Base-by-base conservation (phyloP, 768 basidiomycete genomes). In the Mycena indigotica region DNA sequence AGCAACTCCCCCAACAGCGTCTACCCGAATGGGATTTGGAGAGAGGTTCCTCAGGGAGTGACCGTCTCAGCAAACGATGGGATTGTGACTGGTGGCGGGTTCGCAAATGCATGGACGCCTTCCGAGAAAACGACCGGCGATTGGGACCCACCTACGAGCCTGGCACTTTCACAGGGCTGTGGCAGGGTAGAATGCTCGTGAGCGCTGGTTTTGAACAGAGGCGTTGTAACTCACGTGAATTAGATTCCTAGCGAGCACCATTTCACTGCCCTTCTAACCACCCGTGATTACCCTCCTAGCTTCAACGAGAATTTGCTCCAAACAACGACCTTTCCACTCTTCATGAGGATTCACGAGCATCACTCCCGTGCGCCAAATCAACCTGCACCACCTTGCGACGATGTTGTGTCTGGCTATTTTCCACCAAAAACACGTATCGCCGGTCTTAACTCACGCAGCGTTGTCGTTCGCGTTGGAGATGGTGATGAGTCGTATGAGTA, bases 141-240 rank as follows among this genome's bases (percentile, higher is more conserved):
- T 62, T 65, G 10, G 71, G 70, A 1, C 23, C 40, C 2, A 55
- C 61, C 3, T 84, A 83, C 66, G 74, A 73, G 1, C 77, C 75
- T 6, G 83, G 85, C 13, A 65, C 73, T 3, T 66, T 86, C 51
- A 70, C 68, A 29, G 85, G 85, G 1, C 72, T 82, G 6, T 86
- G 82, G 85, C 79, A 85, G 57, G 88, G 89, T 3, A 75, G 83
- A 19, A 77, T 87, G 69, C 71, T 84, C 53, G 87, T 88, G 52
- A 57, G 85, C 21, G 35, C 52, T 41, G 57, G 8, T 55, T 45
- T 38, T 55, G 53, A 16, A 52, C 23, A 19, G 28, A 46, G n/a
- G n/a, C n/a, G n/a, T n/a, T n/a, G n/a, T n/a, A n/a, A n/a, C n/a
- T n/a, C n/a, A n/a, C n/a, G n/a, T n/a, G n/a, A n/a, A n/a, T n/a